Base-by-base conservation (phyloP, 768 basidiomycete genomes). In the Baorangia bicolor region DNA sequence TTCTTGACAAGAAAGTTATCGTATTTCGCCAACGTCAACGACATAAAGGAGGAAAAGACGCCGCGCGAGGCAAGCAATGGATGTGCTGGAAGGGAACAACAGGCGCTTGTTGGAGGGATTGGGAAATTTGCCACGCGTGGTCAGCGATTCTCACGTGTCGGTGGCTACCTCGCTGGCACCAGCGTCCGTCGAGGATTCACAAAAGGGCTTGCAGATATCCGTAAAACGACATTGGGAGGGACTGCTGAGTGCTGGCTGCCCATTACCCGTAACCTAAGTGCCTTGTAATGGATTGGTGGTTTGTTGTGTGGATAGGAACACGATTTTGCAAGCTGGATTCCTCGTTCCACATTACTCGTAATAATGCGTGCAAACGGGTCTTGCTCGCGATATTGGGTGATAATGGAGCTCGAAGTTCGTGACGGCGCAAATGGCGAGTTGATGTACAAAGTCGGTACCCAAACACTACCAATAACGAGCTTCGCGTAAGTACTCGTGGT, bases 1-100 rank as follows among this genome's bases (percentile, higher is more conserved):
- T 98, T 97, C 53, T 86, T 81, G 55, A 97, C 75, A 56, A 97
- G 79, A 65, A 94, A 90, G 27, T 81, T 73, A 68, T 95, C 93
- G 73, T 96, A 96, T 69, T 77, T 84, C 58, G 82, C 83, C 63
- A 87, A 64, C 38, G 82, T 77, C 46, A 81, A 78, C 61, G 86
- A 77, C 87, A 90, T 90, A 44, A 46, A 45, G 49, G 46, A 42
- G 37, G 43, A 28, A 41, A 20, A 21, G 28, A 49, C 25, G 34
- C 11, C 6, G 34, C 39, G 16, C 49, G 21, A 23, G 49, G 25
- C 18, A 35, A 53, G 30, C 20, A n/a, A 30, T 28, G 46, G 31
- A 44, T 25, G 41, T 34, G 28, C 21, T 35, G 41, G 39, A 12
- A 21, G 45, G 20, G 27, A 51, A 37, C 31, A 63, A 54, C 12